Percentiles rank a stretch among this genome's conserved stretches.
Conservation (phyloP, 129 eudicot species). For the Centella asiatica region DNA sequence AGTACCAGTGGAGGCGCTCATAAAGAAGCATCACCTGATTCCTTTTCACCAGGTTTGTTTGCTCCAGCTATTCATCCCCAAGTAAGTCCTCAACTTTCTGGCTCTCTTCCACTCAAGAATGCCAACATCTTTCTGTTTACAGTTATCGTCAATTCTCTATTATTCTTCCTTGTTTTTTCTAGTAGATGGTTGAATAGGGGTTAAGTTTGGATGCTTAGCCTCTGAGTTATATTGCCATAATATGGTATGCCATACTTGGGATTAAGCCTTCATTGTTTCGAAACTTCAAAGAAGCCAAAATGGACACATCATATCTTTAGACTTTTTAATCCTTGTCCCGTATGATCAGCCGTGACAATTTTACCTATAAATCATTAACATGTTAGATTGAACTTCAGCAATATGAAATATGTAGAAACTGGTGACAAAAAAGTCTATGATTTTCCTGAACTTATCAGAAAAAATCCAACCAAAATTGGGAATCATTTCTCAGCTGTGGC, state of each 20-base stretch:
- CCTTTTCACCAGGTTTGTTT: conserved; percentile 31
- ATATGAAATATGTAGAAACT: neutral
- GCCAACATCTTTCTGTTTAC: neutral
- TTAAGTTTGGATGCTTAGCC: neutral
- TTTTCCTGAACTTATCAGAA: neutral
- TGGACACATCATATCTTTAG: neutral
- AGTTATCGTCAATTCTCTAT: conserved; percentile 6
- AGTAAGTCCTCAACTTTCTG: conserved; percentile 36
- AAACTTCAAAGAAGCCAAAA: neutral
- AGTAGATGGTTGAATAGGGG: conserved; percentile 8
- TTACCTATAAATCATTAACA: too few relatives aligned
- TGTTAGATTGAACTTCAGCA: neutral
- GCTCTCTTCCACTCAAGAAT: conserved; percentile 16
- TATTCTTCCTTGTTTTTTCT: conserved; percentile 8
- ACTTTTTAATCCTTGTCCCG: too few relatives aligned
- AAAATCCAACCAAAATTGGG: neutral
- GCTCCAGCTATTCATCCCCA: conserved; percentile 20
- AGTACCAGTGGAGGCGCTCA: conserved; percentile 65
- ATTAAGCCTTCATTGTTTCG: neutral
- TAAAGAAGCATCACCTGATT: conserved; percentile 37
- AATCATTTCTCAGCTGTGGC: neutral
- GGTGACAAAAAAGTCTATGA: neutral
- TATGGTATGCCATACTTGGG: neutral
- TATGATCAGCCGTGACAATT: too few relatives aligned
- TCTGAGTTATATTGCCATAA: neutral